Base-by-base conservation (phyloP, 2,329 filamentous ascomycete genomes). In the Cadophora malorum region DNA sequence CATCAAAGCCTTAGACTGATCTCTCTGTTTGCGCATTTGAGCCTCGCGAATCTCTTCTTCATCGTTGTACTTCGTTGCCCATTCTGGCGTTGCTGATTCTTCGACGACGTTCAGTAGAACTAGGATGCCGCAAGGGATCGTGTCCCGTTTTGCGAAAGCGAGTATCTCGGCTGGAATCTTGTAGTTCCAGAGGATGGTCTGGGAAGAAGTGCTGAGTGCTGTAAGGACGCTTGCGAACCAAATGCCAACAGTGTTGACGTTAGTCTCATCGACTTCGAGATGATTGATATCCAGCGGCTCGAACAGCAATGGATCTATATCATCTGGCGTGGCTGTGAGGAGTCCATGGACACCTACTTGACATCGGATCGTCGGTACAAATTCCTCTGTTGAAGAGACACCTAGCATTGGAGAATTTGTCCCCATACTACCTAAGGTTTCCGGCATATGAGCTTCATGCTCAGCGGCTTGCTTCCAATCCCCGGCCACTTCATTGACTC, bases 171-270 rank as follows among this genome's bases (percentile, higher is more conserved):
- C 80, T 0, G 86, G 85, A 58, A 88, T 87, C 66, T 83, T 82
- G 78, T 87, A 88, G 74, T 84, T 86, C 87, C 87, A 89, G 2
- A 89, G 79, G 10, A 88, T 81, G 0, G 86, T 88, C 71, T 84
- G 81, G 61, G 80, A 83, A 0, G 83, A 80, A 0, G 84, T 86
- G 23, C 84, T 83, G 67, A 85, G 83, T 0, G 87, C 86, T 0
- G 86, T 89, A 0, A 82, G 82, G 1, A 82, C 83, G 67, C 82
- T 84, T 33, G 86, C 84, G 70, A 89, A 89, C 86, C 87, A 89
- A 10, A 81, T 76, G 9, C 85, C 85, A 35, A 79, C 78, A 0
- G 77, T 79, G 61, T 70, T 74, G 3, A 55, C 45, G n/a, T 52
- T 31, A 10, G 35, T 41, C n/a, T 69, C 62, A 12, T 63, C 50